Base-by-base conservation (phyloP, 441 rosid genomes). In the Cnidoscolus chayamansa region DNA sequence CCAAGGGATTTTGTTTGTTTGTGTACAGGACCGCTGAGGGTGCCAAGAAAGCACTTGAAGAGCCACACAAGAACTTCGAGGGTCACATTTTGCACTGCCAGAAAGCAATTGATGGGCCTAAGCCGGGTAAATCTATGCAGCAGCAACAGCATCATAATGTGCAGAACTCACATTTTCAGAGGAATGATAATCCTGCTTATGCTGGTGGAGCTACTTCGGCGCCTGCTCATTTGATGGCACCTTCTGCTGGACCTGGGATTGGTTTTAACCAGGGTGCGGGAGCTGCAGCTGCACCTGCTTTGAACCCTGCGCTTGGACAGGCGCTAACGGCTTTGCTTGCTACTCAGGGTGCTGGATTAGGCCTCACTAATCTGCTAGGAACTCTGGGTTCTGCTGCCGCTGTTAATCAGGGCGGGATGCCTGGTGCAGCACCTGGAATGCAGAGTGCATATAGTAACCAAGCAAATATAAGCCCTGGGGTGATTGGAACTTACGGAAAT, bases 221-320 rank as follows among this genome's bases (percentile, higher is more conserved):
- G 1, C 82, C 85, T 6, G 88, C 87, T 48, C 92, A 90, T 62
- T 72, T 87, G 78, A 83, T 90, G 86, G 87, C 86, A 2, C 90
- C 91, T 0, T 72, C 86, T 1, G 71, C 67, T 67, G 87, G 78
- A 43, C 84, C 86, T 7, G 68, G 81, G 19, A 84, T 81, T 55
- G 76, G 83, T 62, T 85, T 84, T 78, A 71, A 76, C 63, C 80
- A 81, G n/a, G 83, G 80, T 40, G 45, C 45, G 6, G 45, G 45
- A 30, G 63, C 78, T 71, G 71, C 71, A 15, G 74, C 74, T 10
- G 74, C 74, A 5, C 71, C 73, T 12, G 76, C 74, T 25, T 63
- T 94, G 63, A 87, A 88, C 79, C 99, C 99, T 1, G 88, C 91
- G 0, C 85, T 94, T 74, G 98, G 98, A 7, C 99, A 92, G 75